Evolutionary conservation across 805 yeast genomes (phyloP), one percentile per base, ranked within the genome.

Genomic region (Ogataea populi-albae): DNA sequence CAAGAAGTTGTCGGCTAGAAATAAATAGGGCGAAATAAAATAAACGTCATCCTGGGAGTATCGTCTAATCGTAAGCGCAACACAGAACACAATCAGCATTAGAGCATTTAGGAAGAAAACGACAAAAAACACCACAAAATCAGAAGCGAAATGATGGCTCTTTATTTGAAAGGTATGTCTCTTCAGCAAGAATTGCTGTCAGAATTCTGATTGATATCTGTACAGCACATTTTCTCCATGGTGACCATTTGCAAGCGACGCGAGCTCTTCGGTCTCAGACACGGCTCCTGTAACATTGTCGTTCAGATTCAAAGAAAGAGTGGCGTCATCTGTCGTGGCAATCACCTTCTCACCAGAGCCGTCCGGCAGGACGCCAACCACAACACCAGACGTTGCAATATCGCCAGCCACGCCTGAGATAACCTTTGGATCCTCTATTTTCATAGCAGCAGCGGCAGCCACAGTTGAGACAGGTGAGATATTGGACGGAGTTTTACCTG

Each of bases 171-270:
- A n/a, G n/a, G n/a, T n/a, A n/a, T n/a, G n/a, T n/a, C n/a, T n/a
- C n/a, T n/a, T n/a, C n/a, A n/a, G n/a, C n/a, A n/a, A n/a, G n/a
- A n/a, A n/a, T 10, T 11, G 11, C 11, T 8, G 14, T 29, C 36
- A 55, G 29, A 49, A 55, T 17, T 45, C 57, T 26, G 45, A 36
- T 37, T 54, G 61, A 26, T 56, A 56, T 17, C 59, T 41, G 38
- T 56, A 56, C 36, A 56, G 38, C 7, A 56, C 60, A 40, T 54
- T 56, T 26, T 49, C 59, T 6, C 62, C 61, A 26, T 57, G 61
- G 29, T 58, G 64, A 1, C 64, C 64, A 30, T 57, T 59, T 6
- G 63, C 46, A 40, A 59, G 43, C 6, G 61, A 52, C n/a, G 59
- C 64, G 34, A 59, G 46, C 32, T 59, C 64, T 33, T 59, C 64